phyloP scores from a whole-genome alignment of 176 grass and related monocot species.

The Carex kokanica region DNA sequence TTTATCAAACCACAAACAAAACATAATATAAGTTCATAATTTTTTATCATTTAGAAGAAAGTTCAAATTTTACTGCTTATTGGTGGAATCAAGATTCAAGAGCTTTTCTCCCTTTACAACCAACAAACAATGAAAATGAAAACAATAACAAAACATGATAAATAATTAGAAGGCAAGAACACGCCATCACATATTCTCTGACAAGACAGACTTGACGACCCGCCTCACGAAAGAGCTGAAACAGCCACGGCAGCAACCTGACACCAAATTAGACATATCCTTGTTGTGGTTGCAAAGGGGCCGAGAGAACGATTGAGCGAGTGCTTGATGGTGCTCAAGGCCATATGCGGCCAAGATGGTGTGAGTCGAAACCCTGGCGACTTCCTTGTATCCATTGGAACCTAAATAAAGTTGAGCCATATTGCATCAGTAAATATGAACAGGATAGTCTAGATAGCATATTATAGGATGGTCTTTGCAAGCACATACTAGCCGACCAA shows the following conservation, averaged over 20 bases:
- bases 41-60: not conserved
- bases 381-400: slow-evolving; percentile 57
- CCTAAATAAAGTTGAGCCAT: slow-evolving; percentile 34
- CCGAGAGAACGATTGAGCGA: slow-evolving; percentile 26
- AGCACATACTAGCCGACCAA: too few relatives aligned
- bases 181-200: not conserved
- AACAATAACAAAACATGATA: not conserved
- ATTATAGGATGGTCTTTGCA: not conserved
- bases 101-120: not conserved
- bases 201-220: slow-evolving; percentile 29
- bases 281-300: slow-evolving; percentile 42
- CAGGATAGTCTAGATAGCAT: not conserved
- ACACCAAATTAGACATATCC: not conserved
- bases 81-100: too few relatives aligned
- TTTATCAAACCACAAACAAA: not conserved
- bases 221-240: slow-evolving; percentile 42
- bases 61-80: too few relatives aligned
- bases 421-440: not conserved
- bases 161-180: not conserved
- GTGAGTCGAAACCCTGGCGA: slow-evolving; percentile 60
- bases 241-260: slow-evolving; percentile 48
- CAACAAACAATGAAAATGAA: not conserved
- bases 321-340: slow-evolving; percentile 33
- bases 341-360: slow-evolving; percentile 55
- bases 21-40: not conserved